Base-by-base conservation (phyloP, 768 basidiomycete species). In the Mycena latifolia region DNA sequence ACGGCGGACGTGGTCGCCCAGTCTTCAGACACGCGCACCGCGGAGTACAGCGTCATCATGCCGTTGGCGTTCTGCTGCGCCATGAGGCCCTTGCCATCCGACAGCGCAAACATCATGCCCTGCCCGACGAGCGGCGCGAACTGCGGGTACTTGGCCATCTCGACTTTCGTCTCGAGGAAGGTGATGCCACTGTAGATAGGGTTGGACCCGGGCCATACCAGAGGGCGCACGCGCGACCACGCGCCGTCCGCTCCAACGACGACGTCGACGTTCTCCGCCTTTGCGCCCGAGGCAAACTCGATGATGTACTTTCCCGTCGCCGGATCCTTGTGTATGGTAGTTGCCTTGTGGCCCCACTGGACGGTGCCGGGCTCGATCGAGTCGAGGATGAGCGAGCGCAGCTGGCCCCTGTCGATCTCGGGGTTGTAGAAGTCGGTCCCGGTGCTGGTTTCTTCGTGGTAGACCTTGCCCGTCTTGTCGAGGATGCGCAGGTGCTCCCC, bases 11-110 rank as follows among this genome's bases (percentile, higher is more conserved):
- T n/a, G n/a, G n/a, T n/a, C n/a, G n/a, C n/a, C n/a, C n/a, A n/a
- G n/a, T n/a, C 60, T 51, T 63, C 61, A 2, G 60, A 54, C 28
- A 53, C 62, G 15, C 55, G 61, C 55, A 68, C 14, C 5, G 65
- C 58, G 15, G 64, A 54, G 65, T 78, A 77, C 28, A 77, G 66
- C 48, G 71, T 67, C 56, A 73, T 68, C 27, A 72, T 2, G 28
- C 24, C 75, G 57, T 74, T 69, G n/a, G 72, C 66, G 67, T 80
- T 80, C 58, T 73, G 76, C 63, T 81, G 80, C 9, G 74, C 65
- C 27, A 78, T 59, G 55, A 82, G 51, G 5, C 27, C 74, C 60
- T 74, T 73, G 29, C 61, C 62, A 37, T 76, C 73, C 24, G 61
- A 63, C 33, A 77, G 37, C 18, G 72, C 70, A 55, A 74, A 71